Percentiles rank a stretch among this genome's conserved stretches.
These are phyloP conservation scores for Kurtzmaniella quercitrusa DNA, from an alignment of 1,139 yeast genomes.

Conservation along the genomic window DNA sequence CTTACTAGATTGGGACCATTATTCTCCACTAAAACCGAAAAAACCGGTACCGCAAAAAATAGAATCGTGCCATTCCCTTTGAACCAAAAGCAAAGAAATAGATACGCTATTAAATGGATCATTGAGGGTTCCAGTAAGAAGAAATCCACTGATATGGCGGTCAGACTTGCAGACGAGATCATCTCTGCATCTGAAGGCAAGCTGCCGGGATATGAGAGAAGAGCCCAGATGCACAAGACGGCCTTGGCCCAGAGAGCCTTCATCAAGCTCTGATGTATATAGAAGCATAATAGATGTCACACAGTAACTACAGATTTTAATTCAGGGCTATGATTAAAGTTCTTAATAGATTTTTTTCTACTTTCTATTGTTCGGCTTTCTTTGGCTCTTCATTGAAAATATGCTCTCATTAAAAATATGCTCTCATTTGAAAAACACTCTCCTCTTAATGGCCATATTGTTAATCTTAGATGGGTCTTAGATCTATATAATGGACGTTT, in stretches of 20 bases:
- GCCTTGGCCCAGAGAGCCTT: conserved; percentile 83
- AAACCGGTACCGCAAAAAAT: conserved; percentile 84
- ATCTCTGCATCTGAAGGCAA: conserved; percentile 73
- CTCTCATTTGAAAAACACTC: too few species aligned
- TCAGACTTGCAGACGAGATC: conserved; percentile 87
- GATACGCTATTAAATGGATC: conserved; percentile 89
- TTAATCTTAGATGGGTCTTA: too few species aligned
- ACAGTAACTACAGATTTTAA: too few species aligned
- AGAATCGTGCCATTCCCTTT: conserved; percentile 79
- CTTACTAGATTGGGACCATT: conserved; percentile 84
- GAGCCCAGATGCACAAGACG: conserved; percentile 74
- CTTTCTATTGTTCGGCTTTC: too few species aligned
- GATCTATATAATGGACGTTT: too few species aligned
- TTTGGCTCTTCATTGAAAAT: too few species aligned
- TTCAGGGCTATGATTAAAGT: too few species aligned
- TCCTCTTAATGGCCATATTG: too few species aligned
- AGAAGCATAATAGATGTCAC: background rate
- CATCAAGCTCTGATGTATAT: conserved; percentile 24
- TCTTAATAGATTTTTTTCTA: too few species aligned
- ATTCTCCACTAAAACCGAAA: conserved; percentile 70
- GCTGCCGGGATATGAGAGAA: conserved; percentile 81
- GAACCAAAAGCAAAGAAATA: conserved; percentile 73
- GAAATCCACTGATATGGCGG: conserved; percentile 76
- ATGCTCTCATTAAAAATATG: too few species aligned
- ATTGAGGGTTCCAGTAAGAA: conserved; percentile 79